Evolutionary conservation across 1,284 basidiomycete species (phyloP), one percentile per base, ranked within the genome.

Genomic region (Marasmius oreades): DNA sequence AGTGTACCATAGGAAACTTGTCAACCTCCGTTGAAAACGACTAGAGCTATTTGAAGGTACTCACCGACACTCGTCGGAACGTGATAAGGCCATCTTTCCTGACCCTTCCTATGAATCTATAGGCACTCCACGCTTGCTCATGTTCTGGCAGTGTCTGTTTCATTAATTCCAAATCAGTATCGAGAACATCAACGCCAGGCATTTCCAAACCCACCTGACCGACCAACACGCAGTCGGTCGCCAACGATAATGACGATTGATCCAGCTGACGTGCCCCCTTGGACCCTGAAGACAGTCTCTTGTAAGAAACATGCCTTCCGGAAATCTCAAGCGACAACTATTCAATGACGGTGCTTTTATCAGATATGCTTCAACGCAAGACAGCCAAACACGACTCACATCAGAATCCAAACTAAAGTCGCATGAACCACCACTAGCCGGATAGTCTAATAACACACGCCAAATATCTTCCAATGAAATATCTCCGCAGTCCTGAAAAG

Each of bases 121-220:
- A 80, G 1, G 70, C 76, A 33, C 74, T 75, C 77, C 78, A 81
- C 16, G 78, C 77, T 57, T 73, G 69, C 55, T 76, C 77, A 58
- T 80, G 76, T 43, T 74, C 70, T 53, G 64, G 66, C 46, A 72
- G 64, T 2, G 79, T 80, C 79, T 81, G 55, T 33, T 20, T 45
- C 5, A 18, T 45, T 18, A 45, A n/a, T 42, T 42, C 12, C n/a
- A 42, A 24, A 23, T n/a, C n/a, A n/a, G n/a, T n/a, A n/a, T n/a
- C n/a, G n/a, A n/a, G n/a, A n/a, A n/a, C n/a, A n/a, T n/a, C n/a
- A n/a, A n/a, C n/a, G n/a, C n/a, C n/a, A n/a, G n/a, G n/a, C n/a
- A n/a, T n/a, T n/a, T n/a, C n/a, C 22, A 31, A 31, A 48, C 37
- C 62, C 70, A 76, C 76, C 70, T 77, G 70, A 50, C 76, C 77